A percentile compares a stretch with the other conserved stretches of the same genome.
These are phyloP conservation scores for Trichoderma citrinoviride DNA, from an alignment of 2,329 filamentous ascomycete genomes.

Conservation along the genomic window DNA sequence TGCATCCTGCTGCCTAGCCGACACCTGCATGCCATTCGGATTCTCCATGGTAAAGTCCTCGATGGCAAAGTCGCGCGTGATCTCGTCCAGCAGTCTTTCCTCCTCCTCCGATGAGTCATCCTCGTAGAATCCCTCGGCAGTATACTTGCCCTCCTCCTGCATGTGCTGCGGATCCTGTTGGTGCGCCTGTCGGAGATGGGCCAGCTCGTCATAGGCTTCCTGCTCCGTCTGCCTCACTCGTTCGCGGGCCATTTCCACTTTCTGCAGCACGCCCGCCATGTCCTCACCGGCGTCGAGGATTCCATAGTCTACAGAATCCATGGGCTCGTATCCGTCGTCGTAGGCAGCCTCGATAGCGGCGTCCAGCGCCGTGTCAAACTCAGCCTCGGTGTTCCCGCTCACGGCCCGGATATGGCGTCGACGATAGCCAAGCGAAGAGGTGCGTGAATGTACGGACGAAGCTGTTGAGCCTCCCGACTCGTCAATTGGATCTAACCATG, in stretches of 20 bases:
- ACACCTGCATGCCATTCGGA: not conserved
- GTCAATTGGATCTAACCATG: conserved; percentile 92
- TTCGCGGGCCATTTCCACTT: conserved; percentile 74
- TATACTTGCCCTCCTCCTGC: conserved; percentile 20
- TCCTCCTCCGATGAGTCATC: conserved; percentile 68
- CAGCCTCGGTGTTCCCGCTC: conserved; percentile 76
- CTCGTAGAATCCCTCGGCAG: conserved; percentile 58
- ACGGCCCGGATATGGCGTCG: conserved; percentile 66
- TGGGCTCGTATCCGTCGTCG: conserved; percentile 82
- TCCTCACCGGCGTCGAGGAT: conserved; percentile 41
- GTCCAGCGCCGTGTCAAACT: conserved; percentile 91
- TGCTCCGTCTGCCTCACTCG: conserved; percentile 70
- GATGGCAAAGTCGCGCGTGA: conserved; percentile 78
- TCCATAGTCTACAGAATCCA: conserved; percentile 47
- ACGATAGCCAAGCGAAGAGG: conserved; percentile 66
- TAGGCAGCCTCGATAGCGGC: conserved; percentile 96
- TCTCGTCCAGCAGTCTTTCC: conserved; percentile 78
- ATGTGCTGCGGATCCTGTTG: conserved; percentile 33
- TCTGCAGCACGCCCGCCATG: conserved; percentile 57
- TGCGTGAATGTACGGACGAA: conserved; percentile 77
- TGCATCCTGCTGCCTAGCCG: conserved; percentile 10
- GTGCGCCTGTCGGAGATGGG: conserved; percentile 46
- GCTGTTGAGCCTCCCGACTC: conserved; percentile 79
- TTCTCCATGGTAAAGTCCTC: conserved; percentile 71
- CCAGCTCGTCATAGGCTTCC: conserved; percentile 49